phyloP scores from a whole-genome alignment of 345 rosid genomes.

The Nasturtium officinale region DNA sequence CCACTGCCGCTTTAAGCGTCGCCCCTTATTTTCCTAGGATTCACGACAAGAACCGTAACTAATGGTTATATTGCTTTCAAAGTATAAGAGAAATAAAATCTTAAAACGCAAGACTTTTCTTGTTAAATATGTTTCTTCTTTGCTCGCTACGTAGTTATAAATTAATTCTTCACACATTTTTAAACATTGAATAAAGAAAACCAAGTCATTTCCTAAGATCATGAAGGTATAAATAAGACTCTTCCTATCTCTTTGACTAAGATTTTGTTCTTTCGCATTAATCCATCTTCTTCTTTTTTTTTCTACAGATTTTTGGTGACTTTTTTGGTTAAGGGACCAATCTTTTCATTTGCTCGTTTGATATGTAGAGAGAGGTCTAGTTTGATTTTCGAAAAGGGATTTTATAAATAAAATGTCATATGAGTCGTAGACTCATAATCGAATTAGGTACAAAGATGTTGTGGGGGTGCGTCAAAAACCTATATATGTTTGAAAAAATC shows the following conservation, averaged over 20 bases:
- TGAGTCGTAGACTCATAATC: conserved; percentile 4
- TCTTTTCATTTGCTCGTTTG: conserved; percentile 6
- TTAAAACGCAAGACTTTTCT: neutral
- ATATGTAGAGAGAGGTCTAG: neutral
- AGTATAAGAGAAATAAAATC: neutral
- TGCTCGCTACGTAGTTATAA: neutral
- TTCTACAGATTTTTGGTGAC: neutral
- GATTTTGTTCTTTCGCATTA: neutral
- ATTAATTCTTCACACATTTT: neutral
- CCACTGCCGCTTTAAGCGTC: conserved; percentile 30
- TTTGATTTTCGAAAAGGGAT: neutral
- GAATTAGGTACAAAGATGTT: conserved; percentile 1
- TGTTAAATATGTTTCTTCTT: neutral
- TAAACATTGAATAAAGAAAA: neutral
- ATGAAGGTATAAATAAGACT: neutral
- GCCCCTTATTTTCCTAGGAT: conserved; percentile 32
- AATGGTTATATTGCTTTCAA: neutral
- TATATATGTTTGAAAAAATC: neutral
- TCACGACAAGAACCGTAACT: conserved; percentile 30
- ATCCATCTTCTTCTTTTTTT: neutral
- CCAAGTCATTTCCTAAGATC: neutral
- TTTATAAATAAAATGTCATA: conserved; percentile 19
- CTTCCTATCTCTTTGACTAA: neutral
- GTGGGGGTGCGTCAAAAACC: conserved; percentile 15
- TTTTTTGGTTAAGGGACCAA: neutral